phyloP scores from a whole-genome alignment of 148 eudicot species.

The Suaeda aralocaspica region DNA sequence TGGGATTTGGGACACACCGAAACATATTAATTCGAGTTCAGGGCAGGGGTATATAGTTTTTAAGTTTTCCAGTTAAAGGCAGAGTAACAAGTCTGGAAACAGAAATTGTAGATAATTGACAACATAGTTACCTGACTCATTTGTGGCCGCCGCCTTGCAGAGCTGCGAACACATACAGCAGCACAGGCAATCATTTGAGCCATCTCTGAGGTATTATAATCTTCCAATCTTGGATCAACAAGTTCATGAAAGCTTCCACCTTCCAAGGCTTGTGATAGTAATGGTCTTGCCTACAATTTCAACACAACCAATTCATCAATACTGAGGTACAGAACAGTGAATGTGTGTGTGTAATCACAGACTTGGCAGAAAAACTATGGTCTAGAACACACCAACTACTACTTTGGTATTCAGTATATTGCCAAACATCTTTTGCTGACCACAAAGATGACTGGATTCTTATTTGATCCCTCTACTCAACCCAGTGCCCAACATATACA shows the following conservation, averaged over 20 bases:
- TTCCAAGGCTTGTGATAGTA: slow-evolving; percentile 59
- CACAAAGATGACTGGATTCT: neutral
- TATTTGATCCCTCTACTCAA: neutral
- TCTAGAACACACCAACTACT: neutral
- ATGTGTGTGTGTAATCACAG: too few species aligned
- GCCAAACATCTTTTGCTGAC: neutral
- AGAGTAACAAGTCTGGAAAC: neutral
- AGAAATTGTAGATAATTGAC: neutral
- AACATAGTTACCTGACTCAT: slow-evolving; percentile 56
- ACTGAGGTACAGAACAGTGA: too few species aligned
- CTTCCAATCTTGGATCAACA: slow-evolving; percentile 58
- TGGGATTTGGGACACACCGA: neutral
- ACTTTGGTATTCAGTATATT: neutral
- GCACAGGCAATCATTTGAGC: slow-evolving; percentile 79
- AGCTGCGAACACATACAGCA: slow-evolving; percentile 64
- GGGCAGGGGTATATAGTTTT: too few species aligned
- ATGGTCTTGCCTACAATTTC: slow-evolving; percentile 57
- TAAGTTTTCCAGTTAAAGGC: neutral
- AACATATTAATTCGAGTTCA: too few species aligned
- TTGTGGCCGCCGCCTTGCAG: slow-evolving; percentile 62
- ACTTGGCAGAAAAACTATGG: neutral
- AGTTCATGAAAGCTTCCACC: slow-evolving; percentile 40
- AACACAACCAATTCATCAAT: neutral
- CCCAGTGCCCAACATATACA: neutral
- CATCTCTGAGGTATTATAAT: slow-evolving; percentile 55